A percentile compares a stretch with the other conserved stretches of the same genome.
Evolutionary conservation across 179 eudicot species (phyloP).

Genomic region (Amaranthus tricolor): DNA sequence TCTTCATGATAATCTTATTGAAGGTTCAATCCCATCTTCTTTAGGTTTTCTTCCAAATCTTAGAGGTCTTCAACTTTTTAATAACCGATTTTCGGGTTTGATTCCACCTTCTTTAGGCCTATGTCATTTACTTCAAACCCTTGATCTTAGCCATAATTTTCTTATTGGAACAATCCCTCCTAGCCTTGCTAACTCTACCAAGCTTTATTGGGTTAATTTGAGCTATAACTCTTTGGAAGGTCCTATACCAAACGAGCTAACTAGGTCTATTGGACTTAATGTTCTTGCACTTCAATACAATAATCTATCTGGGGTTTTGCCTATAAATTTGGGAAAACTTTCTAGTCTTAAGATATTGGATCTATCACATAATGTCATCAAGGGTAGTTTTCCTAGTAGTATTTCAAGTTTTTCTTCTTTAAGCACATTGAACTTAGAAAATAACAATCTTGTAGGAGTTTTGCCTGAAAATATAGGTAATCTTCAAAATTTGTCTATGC

Average conservation of each 20-base stretch:
- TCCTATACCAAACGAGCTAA: slow-evolving; percentile 49
- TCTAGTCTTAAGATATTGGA: slow-evolving; percentile 33
- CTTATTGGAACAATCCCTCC: slow-evolving; percentile 66
- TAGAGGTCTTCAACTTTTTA: slow-evolving; percentile 79
- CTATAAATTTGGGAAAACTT: slow-evolving; percentile 40
- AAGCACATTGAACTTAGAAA: slow-evolving; percentile 37
- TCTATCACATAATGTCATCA: slow-evolving; percentile 41
- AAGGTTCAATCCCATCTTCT: slow-evolving; percentile 64
- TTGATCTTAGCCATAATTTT: slow-evolving; percentile 72
- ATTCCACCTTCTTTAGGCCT: slow-evolving; percentile 70
- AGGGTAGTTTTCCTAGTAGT: slow-evolving; percentile 52
- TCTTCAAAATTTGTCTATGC: slow-evolving; percentile 46
- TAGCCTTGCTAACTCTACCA: slow-evolving; percentile 58
- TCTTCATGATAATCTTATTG: slow-evolving; percentile 72
- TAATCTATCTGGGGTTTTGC: slow-evolving; percentile 70
- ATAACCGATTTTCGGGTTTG: slow-evolving; percentile 72
- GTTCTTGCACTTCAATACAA: slow-evolving; percentile 67
- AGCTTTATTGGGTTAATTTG: slow-evolving; percentile 65
- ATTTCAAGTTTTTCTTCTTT: slow-evolving; percentile 47
- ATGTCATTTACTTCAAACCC: slow-evolving; percentile 51
- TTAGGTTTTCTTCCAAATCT: slow-evolving; percentile 71
- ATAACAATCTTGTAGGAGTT: slow-evolving; percentile 40
- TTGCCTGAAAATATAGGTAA: slow-evolving; percentile 47
- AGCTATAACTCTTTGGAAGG: slow-evolving; percentile 66
- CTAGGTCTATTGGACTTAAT: slow-evolving; percentile 46